phyloP scores from a whole-genome alignment of 345 rosid species.

The Dipteronia sinensis region DNA sequence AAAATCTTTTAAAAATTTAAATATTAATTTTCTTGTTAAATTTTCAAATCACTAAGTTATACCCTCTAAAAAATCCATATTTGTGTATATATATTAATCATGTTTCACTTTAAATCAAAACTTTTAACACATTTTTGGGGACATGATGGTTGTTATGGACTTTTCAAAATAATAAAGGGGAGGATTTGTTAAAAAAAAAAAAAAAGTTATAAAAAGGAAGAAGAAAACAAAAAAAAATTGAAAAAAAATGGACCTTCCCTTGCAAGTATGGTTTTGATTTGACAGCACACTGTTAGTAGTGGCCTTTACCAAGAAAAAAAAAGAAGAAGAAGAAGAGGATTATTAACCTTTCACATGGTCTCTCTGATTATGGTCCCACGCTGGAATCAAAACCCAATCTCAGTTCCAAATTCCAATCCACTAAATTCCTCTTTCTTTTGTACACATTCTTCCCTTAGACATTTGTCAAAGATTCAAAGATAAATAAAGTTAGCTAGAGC shows the following conservation, averaged over 20 bases:
- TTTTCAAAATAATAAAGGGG: too few species aligned
- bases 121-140: not conserved
- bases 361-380: not conserved
- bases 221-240: not conserved
- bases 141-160: too few species aligned
- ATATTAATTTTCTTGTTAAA: too few species aligned
- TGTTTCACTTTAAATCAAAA: not conserved
- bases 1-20: too few species aligned
- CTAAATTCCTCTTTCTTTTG: not conserved
- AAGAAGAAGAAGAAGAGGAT: not conserved
- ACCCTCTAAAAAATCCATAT: too few species aligned
- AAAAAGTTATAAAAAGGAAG: not conserved
- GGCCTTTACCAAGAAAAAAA: not conserved
- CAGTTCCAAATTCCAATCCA: not conserved
- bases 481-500: not conserved
- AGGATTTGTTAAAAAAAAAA: too few species aligned
- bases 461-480: not conserved
- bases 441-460: not conserved
- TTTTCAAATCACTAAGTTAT: too few species aligned
- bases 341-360: not conserved
- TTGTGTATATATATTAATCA: too few species aligned
- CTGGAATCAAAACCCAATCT: not conserved
- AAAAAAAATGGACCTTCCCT: not conserved
- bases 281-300: not conserved
- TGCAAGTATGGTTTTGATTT: constrained; percentile 5